phyloP scores from a whole-genome alignment of 768 basidiomycete genomes.

The Xerocomus spinulosus region DNA sequence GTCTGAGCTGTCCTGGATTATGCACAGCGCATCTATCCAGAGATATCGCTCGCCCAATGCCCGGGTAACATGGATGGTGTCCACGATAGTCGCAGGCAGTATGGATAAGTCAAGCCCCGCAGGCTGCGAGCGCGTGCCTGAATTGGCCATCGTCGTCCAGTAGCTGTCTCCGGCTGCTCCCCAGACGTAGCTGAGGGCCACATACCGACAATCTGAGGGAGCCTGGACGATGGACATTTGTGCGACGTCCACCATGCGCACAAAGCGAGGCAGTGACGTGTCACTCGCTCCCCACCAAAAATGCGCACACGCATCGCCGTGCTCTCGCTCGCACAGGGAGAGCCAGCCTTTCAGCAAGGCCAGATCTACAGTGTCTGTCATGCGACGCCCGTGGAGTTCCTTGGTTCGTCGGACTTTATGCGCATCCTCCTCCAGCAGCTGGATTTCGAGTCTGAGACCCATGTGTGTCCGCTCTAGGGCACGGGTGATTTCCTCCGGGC shows the following conservation, averaged over 20 bases:
- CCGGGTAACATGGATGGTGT: background rate
- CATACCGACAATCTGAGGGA: background rate
- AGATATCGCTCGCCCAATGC: background rate
- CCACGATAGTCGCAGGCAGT: conserved; percentile 7
- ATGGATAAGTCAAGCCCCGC: conserved; percentile 1
- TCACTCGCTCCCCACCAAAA: background rate
- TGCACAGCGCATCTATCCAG: conserved; percentile 12
- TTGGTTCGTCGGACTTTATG: background rate
- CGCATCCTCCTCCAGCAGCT: background rate
- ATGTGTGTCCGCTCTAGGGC: background rate
- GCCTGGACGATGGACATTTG: background rate
- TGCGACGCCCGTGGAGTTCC: background rate
- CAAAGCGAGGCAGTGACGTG: background rate
- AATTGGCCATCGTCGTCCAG: background rate
- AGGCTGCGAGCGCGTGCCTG: background rate
- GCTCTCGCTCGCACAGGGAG: background rate
- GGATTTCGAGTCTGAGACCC: background rate
- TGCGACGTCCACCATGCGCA: background rate
- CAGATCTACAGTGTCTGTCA: background rate
- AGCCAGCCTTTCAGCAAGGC: background rate
- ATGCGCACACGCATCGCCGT: background rate
- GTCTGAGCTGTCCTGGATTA: conserved; percentile 11
- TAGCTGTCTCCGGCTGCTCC: background rate
- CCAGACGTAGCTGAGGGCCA: conserved; percentile 1
- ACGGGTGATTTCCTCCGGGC: background rate